Base-by-base conservation (phyloP, 257 asterid genomes). In the Capsicum baccatum region DNA sequence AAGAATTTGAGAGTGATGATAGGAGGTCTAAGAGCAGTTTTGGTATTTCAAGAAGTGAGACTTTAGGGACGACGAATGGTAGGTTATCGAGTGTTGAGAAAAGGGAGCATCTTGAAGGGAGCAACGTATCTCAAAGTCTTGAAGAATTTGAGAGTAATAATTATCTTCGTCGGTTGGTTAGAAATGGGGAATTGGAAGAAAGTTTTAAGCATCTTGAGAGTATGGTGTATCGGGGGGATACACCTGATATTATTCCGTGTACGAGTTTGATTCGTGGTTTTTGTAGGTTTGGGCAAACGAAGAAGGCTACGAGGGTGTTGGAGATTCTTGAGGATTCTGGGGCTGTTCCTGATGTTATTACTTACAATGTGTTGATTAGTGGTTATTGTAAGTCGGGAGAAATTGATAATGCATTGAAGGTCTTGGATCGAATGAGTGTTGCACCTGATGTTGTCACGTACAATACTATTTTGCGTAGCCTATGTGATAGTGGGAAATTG, bases 381-480 rank as follows among this genome's bases (percentile, higher is more conserved):
- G 99, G 98, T 54, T 93, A 89, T 82, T 94, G 98, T 54, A 95
- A 90, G 87, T 92, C 93, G 0, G 97, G 99, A 39, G 98, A 94
- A 91, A 86, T 94, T 21, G 59, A 85, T 44, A 90, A 86, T 35
- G 98, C 99, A 0, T 80, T 95, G 92, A 88, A 86, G 80, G 85
- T 94, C 19, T 81, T 95, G 87, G 95, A 93, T 19, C 76, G 92
- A 52, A 95, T 95, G 99, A 89, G 92, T 44, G 94, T 92, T 66
- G 89, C 93, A 47, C 98, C 99, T 0, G 98, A 95, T 85, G 97
- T 95, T 6, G 97, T 92, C 54, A 95, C 98, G 0, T 95, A 94
- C 66, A 95, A 95, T 88, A 95, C 97, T 1, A 93, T 95, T 35
- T 85, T 95, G 50, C 94, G 97, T 16, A 79, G 93, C 17, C 59